A percentile compares a stretch with the other conserved stretches of the same genome.
Evolutionary conservation across 345 rosid genomes (phyloP).

Genomic region (Citrus inodora): DNA sequence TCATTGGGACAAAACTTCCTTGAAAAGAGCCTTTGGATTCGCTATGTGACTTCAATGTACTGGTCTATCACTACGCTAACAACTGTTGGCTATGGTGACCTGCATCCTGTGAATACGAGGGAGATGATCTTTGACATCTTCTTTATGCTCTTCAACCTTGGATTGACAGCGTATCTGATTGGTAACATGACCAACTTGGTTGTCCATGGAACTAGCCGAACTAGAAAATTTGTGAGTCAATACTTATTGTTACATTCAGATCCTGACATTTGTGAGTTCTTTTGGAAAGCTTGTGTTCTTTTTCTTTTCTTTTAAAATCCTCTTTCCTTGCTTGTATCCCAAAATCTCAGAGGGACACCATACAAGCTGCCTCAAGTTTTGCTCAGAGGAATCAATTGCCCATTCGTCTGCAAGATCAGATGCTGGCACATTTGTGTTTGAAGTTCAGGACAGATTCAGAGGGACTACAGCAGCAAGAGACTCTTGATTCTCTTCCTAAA

Average conservation of each 20-base stretch:
- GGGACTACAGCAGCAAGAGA: slow-evolving; percentile 74
- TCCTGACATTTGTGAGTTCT: background rate
- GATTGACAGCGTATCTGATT: slow-evolving; percentile 85
- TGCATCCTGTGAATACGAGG: slow-evolving; percentile 80
- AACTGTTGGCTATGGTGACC: slow-evolving; percentile 92
- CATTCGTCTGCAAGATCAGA: slow-evolving; percentile 63
- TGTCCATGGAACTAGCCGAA: slow-evolving; percentile 92
- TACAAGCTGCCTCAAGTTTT: slow-evolving; percentile 72
- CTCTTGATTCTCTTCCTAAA: slow-evolving; percentile 76
- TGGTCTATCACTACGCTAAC: slow-evolving; percentile 97
- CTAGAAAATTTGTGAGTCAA: slow-evolving; percentile 77
- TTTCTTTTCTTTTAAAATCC: background rate
- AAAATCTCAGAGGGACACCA: slow-evolving; percentile 55
- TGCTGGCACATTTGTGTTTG: slow-evolving; percentile 73
- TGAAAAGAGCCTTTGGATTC: slow-evolving; percentile 50
- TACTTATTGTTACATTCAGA: background rate
- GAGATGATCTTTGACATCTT: slow-evolving; percentile 90
- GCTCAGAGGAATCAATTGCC: slow-evolving; percentile 62
- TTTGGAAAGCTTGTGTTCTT: background rate
- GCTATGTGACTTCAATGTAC: slow-evolving; percentile 85
- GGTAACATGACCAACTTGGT: slow-evolving; percentile 99
- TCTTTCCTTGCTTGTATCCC: background rate
- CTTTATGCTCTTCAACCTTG: slow-evolving; percentile 91
- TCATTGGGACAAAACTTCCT: slow-evolving; percentile 36
- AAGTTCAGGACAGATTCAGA: slow-evolving; percentile 71